Evolutionary conservation across 2,329 filamentous ascomycete species (phyloP).

Genomic region (Coniella vitis): DNA sequence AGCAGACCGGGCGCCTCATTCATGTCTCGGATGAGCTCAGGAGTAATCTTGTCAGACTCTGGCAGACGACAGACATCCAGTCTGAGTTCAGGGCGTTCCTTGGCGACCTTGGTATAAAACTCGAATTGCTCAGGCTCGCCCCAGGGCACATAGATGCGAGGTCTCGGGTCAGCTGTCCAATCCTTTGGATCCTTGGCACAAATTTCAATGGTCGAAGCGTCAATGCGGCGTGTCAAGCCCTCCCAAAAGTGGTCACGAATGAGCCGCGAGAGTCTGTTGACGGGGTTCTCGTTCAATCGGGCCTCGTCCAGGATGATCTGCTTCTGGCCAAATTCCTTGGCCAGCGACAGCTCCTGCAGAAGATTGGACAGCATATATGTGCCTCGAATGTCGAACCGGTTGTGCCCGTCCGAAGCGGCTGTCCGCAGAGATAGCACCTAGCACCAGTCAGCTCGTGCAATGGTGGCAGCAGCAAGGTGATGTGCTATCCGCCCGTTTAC

Average conservation of each 20-base stretch:
- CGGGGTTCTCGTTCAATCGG: slow-evolving; percentile 89
- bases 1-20: slow-evolving; percentile 84
- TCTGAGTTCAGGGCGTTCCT: slow-evolving; percentile 72
- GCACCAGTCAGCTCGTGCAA: slow-evolving; percentile 10
- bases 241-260: slow-evolving; percentile 93
- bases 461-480: background rate
- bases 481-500: no score
- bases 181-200: slow-evolving; percentile 85
- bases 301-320: slow-evolving; percentile 88
- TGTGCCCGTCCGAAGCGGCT: slow-evolving; percentile 76
- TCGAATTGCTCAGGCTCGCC: slow-evolving; percentile 82
- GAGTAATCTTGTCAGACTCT: slow-evolving; percentile 58
- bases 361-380: slow-evolving; percentile 98
- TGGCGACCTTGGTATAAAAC: slow-evolving; percentile 79
- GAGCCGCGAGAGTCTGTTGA: slow-evolving; percentile 76
- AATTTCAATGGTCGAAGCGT: slow-evolving; percentile 77
- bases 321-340: slow-evolving; percentile 82
- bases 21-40: slow-evolving; percentile 73
- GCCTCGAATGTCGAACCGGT: slow-evolving; percentile 83
- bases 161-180: slow-evolving; percentile 83
- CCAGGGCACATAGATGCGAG: slow-evolving; percentile 82
- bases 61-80: slow-evolving; percentile 80
- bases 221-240: slow-evolving; percentile 80
- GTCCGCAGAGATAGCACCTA: slow-evolving; percentile 79
- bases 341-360: slow-evolving; percentile 87